Conservation (phyloP, 1,139 yeast genomes). For the Diutina catenulata region DNA sequence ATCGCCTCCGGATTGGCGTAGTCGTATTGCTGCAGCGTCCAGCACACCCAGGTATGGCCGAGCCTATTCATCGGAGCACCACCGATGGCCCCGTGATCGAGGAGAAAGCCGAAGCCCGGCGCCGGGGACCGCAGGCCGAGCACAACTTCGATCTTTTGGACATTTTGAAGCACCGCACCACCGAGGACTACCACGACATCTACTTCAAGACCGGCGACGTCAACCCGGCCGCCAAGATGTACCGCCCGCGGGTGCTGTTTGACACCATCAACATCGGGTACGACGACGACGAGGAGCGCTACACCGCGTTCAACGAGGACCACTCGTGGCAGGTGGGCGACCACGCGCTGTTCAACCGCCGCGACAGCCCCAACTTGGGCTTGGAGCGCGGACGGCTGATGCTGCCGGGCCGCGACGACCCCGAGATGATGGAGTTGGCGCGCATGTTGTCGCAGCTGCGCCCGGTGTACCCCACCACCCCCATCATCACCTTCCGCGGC, state of each 20-base stretch:
- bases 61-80: background rate
- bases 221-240: background rate
- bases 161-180: slow-evolving; percentile 1
- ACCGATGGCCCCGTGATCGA: slow-evolving; percentile 3
- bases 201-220: background rate
- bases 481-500: slow-evolving; percentile 39
- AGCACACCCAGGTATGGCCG: background rate
- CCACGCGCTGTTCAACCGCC: background rate
- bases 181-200: background rate
- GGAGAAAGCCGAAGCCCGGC: background rate
- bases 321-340: slow-evolving; percentile 1
- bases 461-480: slow-evolving; percentile 36
- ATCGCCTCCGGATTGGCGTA: background rate
- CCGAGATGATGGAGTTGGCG: slow-evolving; percentile 8
- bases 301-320: background rate
- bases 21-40: too few relatives aligned
- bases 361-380: too few relatives aligned
- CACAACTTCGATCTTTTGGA: slow-evolving; percentile 2
- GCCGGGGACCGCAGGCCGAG: background rate
- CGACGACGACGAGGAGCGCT: slow-evolving; percentile 13
- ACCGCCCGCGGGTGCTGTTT: slow-evolving; percentile 12
- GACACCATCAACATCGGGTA: slow-evolving; percentile 31
- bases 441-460: slow-evolving; percentile 8
- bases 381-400: slow-evolving; percentile 8
- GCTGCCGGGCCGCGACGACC: slow-evolving; percentile 10